Conservation (phyloP, 75 land plant species). For the Chamaecyparis obtusa region DNA sequence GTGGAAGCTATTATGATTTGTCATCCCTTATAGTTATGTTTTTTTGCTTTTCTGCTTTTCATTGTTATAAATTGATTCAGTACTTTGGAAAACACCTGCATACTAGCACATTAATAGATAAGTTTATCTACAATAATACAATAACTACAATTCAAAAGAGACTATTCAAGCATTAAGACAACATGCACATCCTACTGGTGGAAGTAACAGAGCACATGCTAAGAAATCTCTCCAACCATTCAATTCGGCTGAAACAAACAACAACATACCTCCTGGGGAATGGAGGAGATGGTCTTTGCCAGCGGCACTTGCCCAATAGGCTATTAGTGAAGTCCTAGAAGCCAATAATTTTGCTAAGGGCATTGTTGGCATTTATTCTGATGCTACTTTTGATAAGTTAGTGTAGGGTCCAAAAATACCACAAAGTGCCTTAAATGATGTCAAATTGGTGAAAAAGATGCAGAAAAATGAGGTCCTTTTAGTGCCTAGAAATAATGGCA, state of each 20-base stretch:
- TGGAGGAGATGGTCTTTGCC: constrained; percentile 64
- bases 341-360: constrained; percentile 56
- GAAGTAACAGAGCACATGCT: background rate
- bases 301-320: constrained; percentile 59
- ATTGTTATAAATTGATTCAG: too few relatives aligned
- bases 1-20: too few relatives aligned
- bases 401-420: constrained; percentile 2
- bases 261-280: constrained; percentile 26
- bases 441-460: background rate
- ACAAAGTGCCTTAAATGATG: background rate
- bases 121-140: too few relatives aligned
- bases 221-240: background rate
- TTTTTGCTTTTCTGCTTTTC: too few relatives aligned
- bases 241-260: background rate
- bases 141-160: too few relatives aligned
- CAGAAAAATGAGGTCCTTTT: background rate
- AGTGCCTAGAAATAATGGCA: constrained; percentile 2
- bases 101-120: too few relatives aligned
- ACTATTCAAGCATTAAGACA: too few relatives aligned
- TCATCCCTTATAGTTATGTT: too few relatives aligned
- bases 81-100: too few relatives aligned
- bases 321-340: constrained; percentile 49
- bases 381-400: constrained; percentile 5
- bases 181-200: too few relatives aligned
- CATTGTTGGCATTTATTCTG: constrained; percentile 13